Conservation (phyloP, 2,329 filamentous ascomycete genomes). For the Fusarium sp. region DNA sequence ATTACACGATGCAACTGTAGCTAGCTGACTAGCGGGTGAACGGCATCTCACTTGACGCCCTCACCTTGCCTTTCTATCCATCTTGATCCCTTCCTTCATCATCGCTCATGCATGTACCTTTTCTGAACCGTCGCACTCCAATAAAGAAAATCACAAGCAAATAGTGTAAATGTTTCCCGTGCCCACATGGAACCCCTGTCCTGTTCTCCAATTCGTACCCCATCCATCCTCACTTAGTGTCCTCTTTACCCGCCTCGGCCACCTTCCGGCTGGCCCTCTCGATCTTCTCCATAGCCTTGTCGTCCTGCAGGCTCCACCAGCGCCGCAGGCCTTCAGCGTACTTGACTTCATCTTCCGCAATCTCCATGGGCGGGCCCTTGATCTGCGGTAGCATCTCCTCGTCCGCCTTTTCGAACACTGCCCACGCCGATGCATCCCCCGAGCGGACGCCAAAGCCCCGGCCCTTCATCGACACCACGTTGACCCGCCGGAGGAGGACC, state of each 20-base stretch:
- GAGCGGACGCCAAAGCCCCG: slow-evolving; percentile 70
- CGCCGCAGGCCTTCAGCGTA: slow-evolving; percentile 65
- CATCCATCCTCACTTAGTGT: slow-evolving; percentile 42
- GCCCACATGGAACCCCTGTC: slow-evolving; percentile 20
- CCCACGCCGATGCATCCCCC: slow-evolving; percentile 73
- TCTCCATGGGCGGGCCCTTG: slow-evolving; percentile 73
- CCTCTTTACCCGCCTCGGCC: slow-evolving; percentile 48
- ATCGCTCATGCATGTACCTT: slow-evolving; percentile 5
- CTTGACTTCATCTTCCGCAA: slow-evolving; percentile 64
- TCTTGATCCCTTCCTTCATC: slow-evolving; percentile 22
- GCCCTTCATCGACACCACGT: slow-evolving; percentile 67
- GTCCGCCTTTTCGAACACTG: slow-evolving; percentile 68
- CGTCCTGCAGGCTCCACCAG: slow-evolving; percentile 67
- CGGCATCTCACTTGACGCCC: background rate
- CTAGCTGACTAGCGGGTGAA: background rate
- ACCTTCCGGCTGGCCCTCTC: slow-evolving; percentile 62
- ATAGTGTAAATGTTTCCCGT: slow-evolving; percentile 19
- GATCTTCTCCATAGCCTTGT: slow-evolving; percentile 62
- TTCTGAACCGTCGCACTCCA: slow-evolving; percentile 3
- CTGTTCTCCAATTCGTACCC: slow-evolving; percentile 22
- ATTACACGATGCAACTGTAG: slow-evolving; percentile 17
- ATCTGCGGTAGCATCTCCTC: slow-evolving; percentile 65
- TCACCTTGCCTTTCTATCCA: slow-evolving; percentile 7
- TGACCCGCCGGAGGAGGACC: slow-evolving; percentile 71
- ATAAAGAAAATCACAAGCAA: slow-evolving; percentile 13